Conservation (phyloP, 768 basidiomycete genomes). For the Panaeolus cyanescens region DNA sequence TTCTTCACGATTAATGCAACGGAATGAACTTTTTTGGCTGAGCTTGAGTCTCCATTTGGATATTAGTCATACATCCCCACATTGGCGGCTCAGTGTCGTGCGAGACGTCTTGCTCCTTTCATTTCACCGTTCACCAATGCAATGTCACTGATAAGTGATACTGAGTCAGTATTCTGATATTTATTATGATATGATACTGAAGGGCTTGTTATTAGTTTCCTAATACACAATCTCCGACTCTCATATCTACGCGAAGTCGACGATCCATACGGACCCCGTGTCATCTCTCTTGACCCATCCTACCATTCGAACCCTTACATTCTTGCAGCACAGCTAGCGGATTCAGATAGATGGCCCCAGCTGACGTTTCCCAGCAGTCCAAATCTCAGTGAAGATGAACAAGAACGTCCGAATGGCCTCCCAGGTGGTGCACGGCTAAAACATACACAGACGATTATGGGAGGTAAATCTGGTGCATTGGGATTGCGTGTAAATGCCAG, state of each 20-base stretch:
- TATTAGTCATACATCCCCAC: conserved; percentile 6
- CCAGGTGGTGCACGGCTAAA: conserved; percentile 63
- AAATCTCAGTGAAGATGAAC: conserved; percentile 71
- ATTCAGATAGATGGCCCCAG: conserved; percentile 84
- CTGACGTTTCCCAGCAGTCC: conserved; percentile 72
- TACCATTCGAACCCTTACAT: conserved; percentile 86
- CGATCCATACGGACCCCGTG: conserved; percentile 80
- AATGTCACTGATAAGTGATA: conserved; percentile 3
- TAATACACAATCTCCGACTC: conserved; percentile 85
- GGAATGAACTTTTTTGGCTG: neutral
- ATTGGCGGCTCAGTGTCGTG: neutral
- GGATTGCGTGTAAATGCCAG: conserved; percentile 80
- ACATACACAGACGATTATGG: conserved; percentile 91
- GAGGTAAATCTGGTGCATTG: conserved; percentile 64
- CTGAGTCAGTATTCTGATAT: neutral
- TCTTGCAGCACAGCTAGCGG: conserved; percentile 75
- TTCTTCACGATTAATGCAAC: neutral
- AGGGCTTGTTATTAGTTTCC: conserved; percentile 38
- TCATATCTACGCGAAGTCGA: conserved; percentile 88
- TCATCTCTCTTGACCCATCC: conserved; percentile 78
- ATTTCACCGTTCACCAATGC: neutral
- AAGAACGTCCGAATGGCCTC: conserved; percentile 47
- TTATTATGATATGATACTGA: neutral
- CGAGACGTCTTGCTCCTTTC: neutral
- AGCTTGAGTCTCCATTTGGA: conserved; percentile 2